Evolutionary conservation across 805 yeast species (phyloP).

Genomic region (Kazachstania taianensis): DNA sequence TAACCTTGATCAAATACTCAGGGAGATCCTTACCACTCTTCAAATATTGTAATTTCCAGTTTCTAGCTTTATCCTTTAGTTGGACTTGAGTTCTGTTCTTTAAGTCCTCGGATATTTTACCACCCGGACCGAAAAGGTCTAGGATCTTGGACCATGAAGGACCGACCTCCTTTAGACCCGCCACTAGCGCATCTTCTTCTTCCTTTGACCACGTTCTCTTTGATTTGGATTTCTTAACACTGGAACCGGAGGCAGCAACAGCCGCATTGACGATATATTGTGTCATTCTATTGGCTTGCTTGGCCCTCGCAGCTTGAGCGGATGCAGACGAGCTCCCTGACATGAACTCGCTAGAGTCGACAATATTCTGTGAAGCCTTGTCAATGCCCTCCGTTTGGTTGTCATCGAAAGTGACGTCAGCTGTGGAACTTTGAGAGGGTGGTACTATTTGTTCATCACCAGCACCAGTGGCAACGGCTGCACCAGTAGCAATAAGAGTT

Average conservation of each 20-base stretch:
- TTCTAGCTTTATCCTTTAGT: conserved; percentile 90
- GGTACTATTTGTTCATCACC: background rate
- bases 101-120: conserved; percentile 68
- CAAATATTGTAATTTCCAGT: conserved; percentile 82
- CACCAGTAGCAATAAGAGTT: conserved; percentile 17
- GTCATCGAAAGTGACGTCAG: background rate
- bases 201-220: conserved; percentile 61
- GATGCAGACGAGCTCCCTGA: background rate
- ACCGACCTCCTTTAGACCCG: conserved; percentile 72
- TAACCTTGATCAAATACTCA: conserved; percentile 66
- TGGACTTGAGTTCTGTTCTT: conserved; percentile 88
- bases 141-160: conserved; percentile 91
- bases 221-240: conserved; percentile 21
- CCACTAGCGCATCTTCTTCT: conserved; percentile 76
- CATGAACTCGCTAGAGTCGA: background rate
- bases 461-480: conserved; percentile 3
- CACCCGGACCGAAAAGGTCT: conserved; percentile 91
- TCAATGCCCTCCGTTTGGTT: background rate
- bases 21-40: conserved; percentile 74
- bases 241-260: conserved; percentile 15
- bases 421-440: background rate
- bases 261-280: conserved; percentile 19
- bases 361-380: background rate
- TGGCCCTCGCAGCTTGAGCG: background rate
- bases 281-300: conserved; percentile 3